A percentile compares a stretch with the other conserved stretches of the same genome.
Conservation (phyloP, 2,329 filamentous ascomycete genomes). For the Knoxdaviesia capensis region DNA sequence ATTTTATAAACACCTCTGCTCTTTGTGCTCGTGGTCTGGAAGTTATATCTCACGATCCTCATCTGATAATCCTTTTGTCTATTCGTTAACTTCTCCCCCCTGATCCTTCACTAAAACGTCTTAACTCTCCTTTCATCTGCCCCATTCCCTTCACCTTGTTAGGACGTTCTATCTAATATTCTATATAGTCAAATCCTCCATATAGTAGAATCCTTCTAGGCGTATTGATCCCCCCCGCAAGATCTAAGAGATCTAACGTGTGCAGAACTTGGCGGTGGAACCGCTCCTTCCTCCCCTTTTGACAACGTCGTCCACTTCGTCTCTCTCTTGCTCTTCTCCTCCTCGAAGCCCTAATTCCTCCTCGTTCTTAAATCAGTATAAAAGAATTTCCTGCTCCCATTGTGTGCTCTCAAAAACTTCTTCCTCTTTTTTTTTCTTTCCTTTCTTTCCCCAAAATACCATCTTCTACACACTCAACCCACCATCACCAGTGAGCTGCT, state of each 20-base stretch:
- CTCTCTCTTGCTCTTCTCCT: no score
- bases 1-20: no score
- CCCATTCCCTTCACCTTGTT: background rate
- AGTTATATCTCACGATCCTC: background rate
- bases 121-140: background rate
- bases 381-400: background rate
- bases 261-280: no score
- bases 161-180: background rate
- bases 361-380: conserved; percentile 14
- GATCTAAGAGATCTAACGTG: no score
- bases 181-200: background rate
- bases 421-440: background rate
- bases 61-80: background rate
- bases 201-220: no score
- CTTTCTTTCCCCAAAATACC: background rate
- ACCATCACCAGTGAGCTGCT: no score
- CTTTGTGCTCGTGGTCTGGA: no score
- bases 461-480: no score
- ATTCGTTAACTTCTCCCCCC: background rate
- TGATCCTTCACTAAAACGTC: background rate
- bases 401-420: background rate
- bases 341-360: no score
- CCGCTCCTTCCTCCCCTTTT: no score
- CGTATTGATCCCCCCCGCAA: no score
- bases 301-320: no score